A percentile compares a stretch with the other conserved stretches of the same genome.
Conservation (phyloP, 2,329 filamentous ascomycete species). For the Fusarium sp. region DNA sequence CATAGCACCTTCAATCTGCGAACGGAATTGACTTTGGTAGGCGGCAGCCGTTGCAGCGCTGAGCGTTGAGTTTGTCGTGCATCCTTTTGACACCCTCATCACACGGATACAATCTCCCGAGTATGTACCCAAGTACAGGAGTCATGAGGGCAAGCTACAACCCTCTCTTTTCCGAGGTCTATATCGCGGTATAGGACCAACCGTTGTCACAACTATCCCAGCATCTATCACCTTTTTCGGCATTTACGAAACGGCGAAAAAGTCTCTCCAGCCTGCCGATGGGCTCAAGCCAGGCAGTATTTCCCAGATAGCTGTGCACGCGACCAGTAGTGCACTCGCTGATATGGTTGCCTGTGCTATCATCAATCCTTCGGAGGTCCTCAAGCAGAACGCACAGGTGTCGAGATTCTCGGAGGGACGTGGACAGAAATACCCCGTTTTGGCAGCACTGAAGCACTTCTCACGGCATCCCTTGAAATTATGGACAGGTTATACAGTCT, state of each 20-base stretch:
- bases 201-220: constrained; percentile 26
- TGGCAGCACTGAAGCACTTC: constrained; percentile 22
- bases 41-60: constrained; percentile 25
- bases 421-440: background rate
- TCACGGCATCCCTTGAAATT: constrained; percentile 21
- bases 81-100: constrained; percentile 35
- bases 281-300: constrained; percentile 1
- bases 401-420: constrained; percentile 20
- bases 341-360: constrained; percentile 35
- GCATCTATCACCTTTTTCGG: constrained; percentile 32
- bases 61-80: constrained; percentile 32
- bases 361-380: constrained; percentile 34
- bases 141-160: constrained; percentile 15
- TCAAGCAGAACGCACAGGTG: constrained; percentile 32
- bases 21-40: background rate
- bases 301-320: constrained; percentile 19
- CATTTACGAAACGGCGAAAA: constrained; percentile 27
- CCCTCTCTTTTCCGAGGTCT: constrained; percentile 15
- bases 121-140: constrained; percentile 21
- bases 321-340: constrained; percentile 24
- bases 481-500: constrained; percentile 32
- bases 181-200: constrained; percentile 29
- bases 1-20: fast-evolving
- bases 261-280: constrained; percentile 3
- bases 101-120: constrained; percentile 29